phyloP scores from a whole-genome alignment of 331 rosid species.

The Quercus tomentella region DNA sequence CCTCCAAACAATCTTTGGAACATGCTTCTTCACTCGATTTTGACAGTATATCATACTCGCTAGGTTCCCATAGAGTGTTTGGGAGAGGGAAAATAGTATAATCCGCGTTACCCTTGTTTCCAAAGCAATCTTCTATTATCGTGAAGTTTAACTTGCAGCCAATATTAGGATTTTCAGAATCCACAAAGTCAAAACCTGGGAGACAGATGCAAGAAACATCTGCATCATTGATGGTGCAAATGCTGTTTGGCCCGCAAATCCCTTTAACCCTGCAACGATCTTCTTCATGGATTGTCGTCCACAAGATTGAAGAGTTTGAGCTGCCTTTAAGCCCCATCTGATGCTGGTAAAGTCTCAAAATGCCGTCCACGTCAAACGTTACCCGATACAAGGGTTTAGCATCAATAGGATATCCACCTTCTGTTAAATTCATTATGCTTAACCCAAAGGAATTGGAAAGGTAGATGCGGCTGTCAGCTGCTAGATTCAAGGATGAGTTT shows the following conservation, averaged over 20 bases:
- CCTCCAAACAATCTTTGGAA: neutral
- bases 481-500: neutral
- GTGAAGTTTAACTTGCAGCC: neutral
- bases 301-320: neutral
- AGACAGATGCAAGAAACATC: neutral
- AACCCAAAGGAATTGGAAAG: neutral
- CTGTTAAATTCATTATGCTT: neutral
- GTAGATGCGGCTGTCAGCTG: neutral
- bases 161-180: neutral
- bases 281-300: neutral
- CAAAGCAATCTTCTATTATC: neutral
- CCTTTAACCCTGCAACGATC: neutral
- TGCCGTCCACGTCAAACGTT: neutral
- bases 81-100: neutral
- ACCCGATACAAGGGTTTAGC: neutral
- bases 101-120: neutral
- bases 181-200: neutral
- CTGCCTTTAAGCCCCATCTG: neutral
- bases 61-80: neutral
- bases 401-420: neutral
- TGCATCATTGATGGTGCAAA: neutral
- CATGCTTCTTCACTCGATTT: neutral
- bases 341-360: neutral
- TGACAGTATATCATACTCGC: neutral
- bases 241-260: neutral